Evolutionary conservation across 371 early-diverging fungal species (phyloP), one percentile per base, ranked within the genome.

Genomic region (Rhizopus microsporus): DNA sequence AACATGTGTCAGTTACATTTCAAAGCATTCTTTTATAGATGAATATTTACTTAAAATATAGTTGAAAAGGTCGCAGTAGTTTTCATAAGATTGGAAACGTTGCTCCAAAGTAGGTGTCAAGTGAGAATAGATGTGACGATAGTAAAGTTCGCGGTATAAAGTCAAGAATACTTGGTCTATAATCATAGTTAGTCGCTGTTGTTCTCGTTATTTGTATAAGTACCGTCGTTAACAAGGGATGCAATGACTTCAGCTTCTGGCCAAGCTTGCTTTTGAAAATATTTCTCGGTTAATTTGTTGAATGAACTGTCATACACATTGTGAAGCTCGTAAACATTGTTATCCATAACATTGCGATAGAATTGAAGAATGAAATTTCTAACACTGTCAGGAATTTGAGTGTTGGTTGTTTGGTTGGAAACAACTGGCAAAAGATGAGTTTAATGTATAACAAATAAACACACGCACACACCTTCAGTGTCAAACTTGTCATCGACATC

Each of bases 11-110:
- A 12, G 16, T 23, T 29, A 6, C 42, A 4, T n/a, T 15, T 42
- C 15, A 13, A 13, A n/a, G 10, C 10, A n/a, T 15, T 10, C 6
- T 8, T 39, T 37, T 38, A 43, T 15, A 9, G 37, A 56, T 46
- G 46, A 13, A 40, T 49, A 45, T 84, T 81, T 80, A 90, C 91
- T 92, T 74, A 94, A 77, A 57, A 97, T 93, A 67, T 90, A 93
- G 83, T 96, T 95, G 86, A 97, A 97, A 48, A 97, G 78, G 66
- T 93, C 93, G 72, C 94, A 93, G 77, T 97, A 97, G 83, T 96
- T 96, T 65, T 88, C 87, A 77, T 93, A 97, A 50, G 95, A 94
- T 48, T 86, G 88, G 80, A 94, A 86, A 47, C 96, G 89, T 64
- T 92, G 90, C 63, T 96, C 94, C 56, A 95, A 74, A 62, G 90